phyloP scores from a whole-genome alignment of 306 rosid genomes.

The Begonia loranthoides region DNA sequence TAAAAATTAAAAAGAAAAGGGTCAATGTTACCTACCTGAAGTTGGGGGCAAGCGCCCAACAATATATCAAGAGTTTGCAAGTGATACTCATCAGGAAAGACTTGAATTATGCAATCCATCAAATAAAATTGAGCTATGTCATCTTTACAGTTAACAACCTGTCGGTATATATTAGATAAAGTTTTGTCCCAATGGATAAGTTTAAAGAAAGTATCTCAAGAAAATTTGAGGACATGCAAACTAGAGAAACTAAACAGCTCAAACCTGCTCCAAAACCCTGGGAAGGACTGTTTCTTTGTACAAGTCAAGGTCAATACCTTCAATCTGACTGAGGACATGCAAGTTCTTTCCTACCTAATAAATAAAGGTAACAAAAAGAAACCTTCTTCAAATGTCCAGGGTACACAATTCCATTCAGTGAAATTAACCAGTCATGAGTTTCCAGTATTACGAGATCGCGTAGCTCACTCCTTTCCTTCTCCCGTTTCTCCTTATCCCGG shows the following conservation, averaged over 20 bases:
- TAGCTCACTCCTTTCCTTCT: conserved; percentile 94
- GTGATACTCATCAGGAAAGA: conserved; percentile 95
- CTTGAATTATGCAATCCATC: conserved; percentile 98
- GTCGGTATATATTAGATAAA: conserved; percentile 15
- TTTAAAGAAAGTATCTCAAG: conserved; percentile 1
- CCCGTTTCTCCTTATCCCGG: conserved; percentile 94
- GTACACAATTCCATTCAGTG: conserved; percentile 37
- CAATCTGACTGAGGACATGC: conserved; percentile 94
- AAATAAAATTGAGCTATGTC: conserved; percentile 84
- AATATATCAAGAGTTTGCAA: conserved; percentile 87
- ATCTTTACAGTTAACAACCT: conserved; percentile 97
- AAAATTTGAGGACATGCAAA: not conserved
- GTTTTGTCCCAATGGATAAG: conserved; percentile 1
- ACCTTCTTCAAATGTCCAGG: conserved; percentile 50
- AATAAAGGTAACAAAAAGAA: conserved; percentile 29
- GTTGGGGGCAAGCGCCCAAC: conserved; percentile 94
- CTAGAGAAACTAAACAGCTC: not conserved
- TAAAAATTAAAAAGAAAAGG: too few relatives aligned
- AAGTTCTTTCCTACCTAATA: conserved; percentile 95
- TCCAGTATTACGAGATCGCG: conserved; percentile 87
- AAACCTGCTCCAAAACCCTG: conserved; percentile 93
- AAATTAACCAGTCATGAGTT: conserved; percentile 54
- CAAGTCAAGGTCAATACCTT: conserved; percentile 95
- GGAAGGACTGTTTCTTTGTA: conserved; percentile 93
- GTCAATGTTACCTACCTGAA: conserved; percentile 40